phyloP scores from a whole-genome alignment of 2,329 filamentous ascomycete genomes.

The Cytospora piceicola region DNA sequence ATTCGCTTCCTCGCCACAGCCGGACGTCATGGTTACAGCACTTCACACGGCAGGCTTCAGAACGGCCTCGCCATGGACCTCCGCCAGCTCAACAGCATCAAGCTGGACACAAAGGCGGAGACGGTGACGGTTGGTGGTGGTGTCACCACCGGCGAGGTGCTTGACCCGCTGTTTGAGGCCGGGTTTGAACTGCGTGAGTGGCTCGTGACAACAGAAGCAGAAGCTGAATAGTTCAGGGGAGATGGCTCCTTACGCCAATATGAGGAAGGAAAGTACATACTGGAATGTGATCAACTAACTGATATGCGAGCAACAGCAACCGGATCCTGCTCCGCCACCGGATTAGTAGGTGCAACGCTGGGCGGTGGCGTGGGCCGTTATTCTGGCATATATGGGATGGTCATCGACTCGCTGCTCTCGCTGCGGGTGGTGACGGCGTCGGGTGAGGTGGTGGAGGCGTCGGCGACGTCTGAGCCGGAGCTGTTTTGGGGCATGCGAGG shows the following conservation, averaged over 20 bases:
- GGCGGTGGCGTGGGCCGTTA: conserved; percentile 3
- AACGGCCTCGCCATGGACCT: conserved; percentile 1
- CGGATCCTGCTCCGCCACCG: conserved; percentile 4
- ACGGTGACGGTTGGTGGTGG: neutral
- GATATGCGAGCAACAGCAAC: neutral
- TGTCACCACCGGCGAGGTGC: conserved; percentile 5
- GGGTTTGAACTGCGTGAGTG: conserved; percentile 2
- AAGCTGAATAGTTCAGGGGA: neutral
- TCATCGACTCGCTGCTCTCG: conserved; percentile 6
- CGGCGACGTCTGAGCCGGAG: conserved; percentile 3
- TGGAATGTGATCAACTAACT: neutral
- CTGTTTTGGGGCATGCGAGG: conserved; percentile 13
- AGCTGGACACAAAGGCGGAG: neutral
- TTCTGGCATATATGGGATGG: conserved; percentile 4
- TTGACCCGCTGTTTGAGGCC: conserved; percentile 6
- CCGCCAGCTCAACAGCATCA: neutral
- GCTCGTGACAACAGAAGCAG: neutral
- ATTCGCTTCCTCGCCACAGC: conserved; percentile 2
- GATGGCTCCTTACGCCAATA: neutral
- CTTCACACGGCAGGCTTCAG: neutral
- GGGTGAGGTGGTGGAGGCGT: neutral
- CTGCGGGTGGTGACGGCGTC: conserved; percentile 12
- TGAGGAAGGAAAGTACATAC: neutral
- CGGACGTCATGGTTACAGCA: conserved; percentile 9
- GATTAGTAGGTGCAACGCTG: conserved; percentile 1